These are phyloP conservation scores for Annona cherimola DNA, from an alignment of 164 flowering plant genomes.

Conservation along the genomic window DNA sequence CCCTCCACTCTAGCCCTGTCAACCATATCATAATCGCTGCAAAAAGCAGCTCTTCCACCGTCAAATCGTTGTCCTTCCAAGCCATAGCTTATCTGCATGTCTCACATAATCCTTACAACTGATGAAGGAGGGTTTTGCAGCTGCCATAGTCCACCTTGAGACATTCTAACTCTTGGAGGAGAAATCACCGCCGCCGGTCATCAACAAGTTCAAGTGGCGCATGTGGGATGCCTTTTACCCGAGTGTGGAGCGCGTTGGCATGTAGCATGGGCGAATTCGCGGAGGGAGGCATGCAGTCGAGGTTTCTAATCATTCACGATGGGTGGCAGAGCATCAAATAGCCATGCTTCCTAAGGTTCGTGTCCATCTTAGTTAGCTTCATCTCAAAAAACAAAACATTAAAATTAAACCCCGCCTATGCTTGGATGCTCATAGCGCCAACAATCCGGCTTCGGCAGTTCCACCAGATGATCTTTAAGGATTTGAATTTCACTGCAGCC, in stretches of 20 bases:
- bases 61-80: too few species aligned
- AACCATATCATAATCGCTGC: slow-evolving; percentile 57
- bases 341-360: too few species aligned
- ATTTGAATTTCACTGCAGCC: too few species aligned
- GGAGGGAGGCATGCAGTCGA: too few species aligned
- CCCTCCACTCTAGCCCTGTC: slow-evolving; percentile 59
- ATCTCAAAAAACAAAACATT: too few species aligned
- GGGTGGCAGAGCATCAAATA: slow-evolving; percentile 90
- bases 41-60: slow-evolving; percentile 61
- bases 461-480: too few species aligned
- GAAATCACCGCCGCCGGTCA: slow-evolving; percentile 53
- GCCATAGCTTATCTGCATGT: slow-evolving; percentile 71
- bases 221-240: slow-evolving; percentile 89
- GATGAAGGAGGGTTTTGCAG: slow-evolving; percentile 70
- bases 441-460: too few species aligned
- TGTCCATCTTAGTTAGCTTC: too few species aligned
- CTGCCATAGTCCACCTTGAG: slow-evolving; percentile 58
- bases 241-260: slow-evolving; percentile 62
- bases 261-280: too few species aligned
- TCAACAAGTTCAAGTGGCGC: slow-evolving; percentile 82
- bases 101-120: slow-evolving; percentile 59
- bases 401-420: too few species aligned
- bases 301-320: slow-evolving; percentile 75
- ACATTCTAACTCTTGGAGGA: slow-evolving; percentile 73
- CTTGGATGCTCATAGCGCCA: too few species aligned